A percentile compares a stretch with the other conserved stretches of the same genome.
These are phyloP conservation scores for Leptographium radiaticola DNA, from an alignment of 2,329 filamentous ascomycete genomes.

Conservation along the genomic window DNA sequence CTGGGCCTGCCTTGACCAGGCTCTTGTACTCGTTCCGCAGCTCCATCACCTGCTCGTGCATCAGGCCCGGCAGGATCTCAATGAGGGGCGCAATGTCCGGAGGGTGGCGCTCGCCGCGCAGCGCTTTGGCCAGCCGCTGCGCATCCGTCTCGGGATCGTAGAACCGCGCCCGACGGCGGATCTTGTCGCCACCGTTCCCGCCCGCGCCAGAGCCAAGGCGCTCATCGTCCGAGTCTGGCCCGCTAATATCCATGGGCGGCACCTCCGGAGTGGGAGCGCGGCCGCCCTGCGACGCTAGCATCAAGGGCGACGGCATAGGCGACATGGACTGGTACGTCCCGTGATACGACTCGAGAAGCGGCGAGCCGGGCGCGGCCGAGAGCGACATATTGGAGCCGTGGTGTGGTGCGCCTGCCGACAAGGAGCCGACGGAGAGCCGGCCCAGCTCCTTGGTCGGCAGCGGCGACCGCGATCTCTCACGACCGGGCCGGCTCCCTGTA, in stretches of 20 bases:
- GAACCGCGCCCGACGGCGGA: slow-evolving; percentile 55
- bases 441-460: slow-evolving; percentile 39
- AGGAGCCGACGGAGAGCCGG: slow-evolving; percentile 35
- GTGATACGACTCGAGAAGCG: slow-evolving; percentile 80
- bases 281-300: slow-evolving; percentile 36
- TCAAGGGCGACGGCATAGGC: slow-evolving; percentile 78
- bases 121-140: slow-evolving; percentile 58
- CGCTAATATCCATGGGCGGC: slow-evolving; percentile 35
- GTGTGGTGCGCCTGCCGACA: slow-evolving; percentile 18
- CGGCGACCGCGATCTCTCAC: slow-evolving; percentile 29
- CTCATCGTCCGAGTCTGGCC: slow-evolving; percentile 33
- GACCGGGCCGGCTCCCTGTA: slow-evolving; percentile 15
- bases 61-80: slow-evolving; percentile 71
- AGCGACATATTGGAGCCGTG: slow-evolving; percentile 28
- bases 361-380: slow-evolving; percentile 56
- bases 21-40: slow-evolving; percentile 84
- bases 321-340: slow-evolving; percentile 92
- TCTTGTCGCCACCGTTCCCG: slow-evolving; percentile 26
- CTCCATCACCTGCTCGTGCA: slow-evolving; percentile 77
- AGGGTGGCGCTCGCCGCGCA: slow-evolving; percentile 48
- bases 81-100: slow-evolving; percentile 61
- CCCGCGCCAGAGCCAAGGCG: slow-evolving; percentile 5
- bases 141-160: slow-evolving; percentile 77
- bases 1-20: slow-evolving; percentile 63
- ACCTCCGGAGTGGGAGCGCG: slow-evolving; percentile 28